These are phyloP conservation scores for Epichloe gansuensis DNA, from an alignment of 2,329 filamentous ascomycete species.

Conservation along the genomic window DNA sequence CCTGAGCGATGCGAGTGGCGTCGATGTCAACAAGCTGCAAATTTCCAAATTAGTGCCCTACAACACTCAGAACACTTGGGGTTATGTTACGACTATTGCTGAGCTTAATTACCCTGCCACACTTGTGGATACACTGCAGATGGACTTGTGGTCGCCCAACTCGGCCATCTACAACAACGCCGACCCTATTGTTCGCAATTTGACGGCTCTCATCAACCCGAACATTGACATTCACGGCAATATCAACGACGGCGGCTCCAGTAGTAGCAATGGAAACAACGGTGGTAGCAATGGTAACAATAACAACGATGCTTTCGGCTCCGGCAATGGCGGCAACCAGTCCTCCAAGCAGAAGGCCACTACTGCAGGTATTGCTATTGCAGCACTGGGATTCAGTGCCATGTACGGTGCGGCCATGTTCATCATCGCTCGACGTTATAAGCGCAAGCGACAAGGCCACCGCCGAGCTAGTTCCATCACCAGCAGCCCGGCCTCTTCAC, in stretches of 20 bases:
- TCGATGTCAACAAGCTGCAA: constrained; percentile 43
- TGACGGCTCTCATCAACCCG: constrained; percentile 75
- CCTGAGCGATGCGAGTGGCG: constrained; percentile 49
- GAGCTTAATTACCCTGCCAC: constrained; percentile 58
- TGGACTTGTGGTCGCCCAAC: constrained; percentile 58
- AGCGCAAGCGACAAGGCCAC: constrained; percentile 70
- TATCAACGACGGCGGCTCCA: constrained; percentile 26
- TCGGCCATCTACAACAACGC: constrained; percentile 65
- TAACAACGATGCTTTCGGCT: constrained; percentile 29
- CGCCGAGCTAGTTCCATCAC: constrained; percentile 64
- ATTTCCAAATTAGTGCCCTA: constrained; percentile 66
- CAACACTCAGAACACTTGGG: constrained; percentile 55
- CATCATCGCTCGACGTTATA: constrained; percentile 79
- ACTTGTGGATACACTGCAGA: constrained; percentile 53
- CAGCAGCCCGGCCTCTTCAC: constrained; percentile 31
- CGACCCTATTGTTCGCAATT: constrained; percentile 50
- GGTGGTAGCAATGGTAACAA: constrained; percentile 24
- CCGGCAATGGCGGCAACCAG: constrained; percentile 32
- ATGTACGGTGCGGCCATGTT: constrained; percentile 95
- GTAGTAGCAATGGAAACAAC: constrained; percentile 16
- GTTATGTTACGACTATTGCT: constrained; percentile 70
- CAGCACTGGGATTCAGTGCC: constrained; percentile 64
- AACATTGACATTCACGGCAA: constrained; percentile 42
- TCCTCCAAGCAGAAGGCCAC: constrained; percentile 50
- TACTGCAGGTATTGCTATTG: constrained; percentile 59